Evolutionary conservation across 768 basidiomycete species (phyloP).

Genomic region (Hygrocybe punicea): DNA sequence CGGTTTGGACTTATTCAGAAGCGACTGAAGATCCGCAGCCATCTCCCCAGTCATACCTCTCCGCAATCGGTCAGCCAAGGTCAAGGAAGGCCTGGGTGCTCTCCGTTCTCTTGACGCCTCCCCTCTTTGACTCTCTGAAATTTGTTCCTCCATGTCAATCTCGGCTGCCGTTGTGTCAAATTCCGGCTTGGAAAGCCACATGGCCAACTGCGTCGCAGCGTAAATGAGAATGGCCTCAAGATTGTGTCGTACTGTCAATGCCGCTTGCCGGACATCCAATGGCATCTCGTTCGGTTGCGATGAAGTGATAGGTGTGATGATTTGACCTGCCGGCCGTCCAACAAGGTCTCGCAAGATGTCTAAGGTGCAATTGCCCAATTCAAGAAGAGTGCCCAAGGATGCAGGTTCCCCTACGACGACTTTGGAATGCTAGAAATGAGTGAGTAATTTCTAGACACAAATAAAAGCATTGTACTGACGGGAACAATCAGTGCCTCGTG

Average conservation of each 20-base stretch:
- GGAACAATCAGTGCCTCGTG: constrained; percentile 68
- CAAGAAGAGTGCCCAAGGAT: constrained; percentile 83
- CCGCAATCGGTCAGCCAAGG: constrained; percentile 62
- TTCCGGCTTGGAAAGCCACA: constrained; percentile 75
- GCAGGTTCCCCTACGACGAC: constrained; percentile 79
- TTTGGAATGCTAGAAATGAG: constrained; percentile 66
- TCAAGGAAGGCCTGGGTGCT: constrained; percentile 43
- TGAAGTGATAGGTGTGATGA: constrained; percentile 38
- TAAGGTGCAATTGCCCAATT: constrained; percentile 72
- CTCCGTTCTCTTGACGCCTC: constrained; percentile 35
- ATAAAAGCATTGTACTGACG: constrained; percentile 41
- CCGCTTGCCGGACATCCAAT: constrained; percentile 56
- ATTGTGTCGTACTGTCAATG: constrained; percentile 54
- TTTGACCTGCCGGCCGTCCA: constrained; percentile 56
- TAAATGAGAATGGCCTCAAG: constrained; percentile 70
- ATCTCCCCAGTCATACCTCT: constrained; percentile 80
- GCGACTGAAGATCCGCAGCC: constrained; percentile 63
- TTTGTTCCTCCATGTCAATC: constrained; percentile 34
- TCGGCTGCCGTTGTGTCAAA: constrained; percentile 52
- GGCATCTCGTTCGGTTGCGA: constrained; percentile 29
- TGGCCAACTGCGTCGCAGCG: constrained; percentile 69
- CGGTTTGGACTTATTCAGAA: constrained; percentile 63
- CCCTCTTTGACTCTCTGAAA: constrained; percentile 14
- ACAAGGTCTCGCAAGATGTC: constrained; percentile 70
- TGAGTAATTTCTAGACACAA: constrained; percentile 2